A percentile compares a stretch with the other conserved stretches of the same genome.
Evolutionary conservation across 2,329 filamentous ascomycete species (phyloP).

Genomic region (Atkinsonella hypoxylon): DNA sequence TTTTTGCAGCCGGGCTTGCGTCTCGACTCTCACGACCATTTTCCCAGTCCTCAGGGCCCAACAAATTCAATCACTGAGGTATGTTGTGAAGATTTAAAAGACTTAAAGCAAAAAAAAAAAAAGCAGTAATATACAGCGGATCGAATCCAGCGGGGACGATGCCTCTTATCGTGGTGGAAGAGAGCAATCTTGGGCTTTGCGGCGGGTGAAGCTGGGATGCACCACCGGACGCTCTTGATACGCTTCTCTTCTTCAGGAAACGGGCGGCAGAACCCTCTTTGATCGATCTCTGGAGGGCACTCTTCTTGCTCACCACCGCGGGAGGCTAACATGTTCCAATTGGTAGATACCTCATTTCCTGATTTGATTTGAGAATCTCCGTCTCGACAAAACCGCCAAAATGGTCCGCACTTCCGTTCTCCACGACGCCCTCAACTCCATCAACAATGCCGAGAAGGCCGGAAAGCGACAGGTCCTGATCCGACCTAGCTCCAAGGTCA

Average conservation of each 20-base stretch:
- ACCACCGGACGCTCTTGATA: slow-evolving; percentile 31
- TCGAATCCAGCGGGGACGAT: slow-evolving; percentile 26
- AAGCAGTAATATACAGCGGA: slow-evolving; percentile 16
- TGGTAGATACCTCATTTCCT: slow-evolving; percentile 55
- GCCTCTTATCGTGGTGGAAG: slow-evolving; percentile 42
- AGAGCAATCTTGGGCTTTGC: slow-evolving; percentile 43
- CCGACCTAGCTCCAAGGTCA: slow-evolving; percentile 98
- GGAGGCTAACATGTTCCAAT: slow-evolving; percentile 45
- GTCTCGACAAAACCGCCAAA: slow-evolving; percentile 50
- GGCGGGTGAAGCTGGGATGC: slow-evolving; percentile 10
- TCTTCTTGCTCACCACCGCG: slow-evolving; percentile 53
- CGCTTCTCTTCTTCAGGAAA: slow-evolving; percentile 49
- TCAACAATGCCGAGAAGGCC: slow-evolving; percentile 99
- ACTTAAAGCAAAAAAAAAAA: neutral
- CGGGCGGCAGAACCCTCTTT: slow-evolving; percentile 61
- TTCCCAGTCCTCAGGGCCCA: neutral
- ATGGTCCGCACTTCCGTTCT: slow-evolving; percentile 99
- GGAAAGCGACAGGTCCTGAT: slow-evolving; percentile 99
- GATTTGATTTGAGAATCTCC: slow-evolving; percentile 70
- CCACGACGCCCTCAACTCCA: slow-evolving; percentile 97
- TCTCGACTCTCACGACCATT: neutral
- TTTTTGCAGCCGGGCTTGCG: neutral
- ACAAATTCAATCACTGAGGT: slow-evolving; percentile 23
- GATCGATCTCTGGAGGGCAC: slow-evolving; percentile 45
- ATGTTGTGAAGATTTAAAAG: slow-evolving; percentile 24